Conservation (phyloP, 2,329 filamentous ascomycete genomes). For the Rutstroemia sp. region DNA sequence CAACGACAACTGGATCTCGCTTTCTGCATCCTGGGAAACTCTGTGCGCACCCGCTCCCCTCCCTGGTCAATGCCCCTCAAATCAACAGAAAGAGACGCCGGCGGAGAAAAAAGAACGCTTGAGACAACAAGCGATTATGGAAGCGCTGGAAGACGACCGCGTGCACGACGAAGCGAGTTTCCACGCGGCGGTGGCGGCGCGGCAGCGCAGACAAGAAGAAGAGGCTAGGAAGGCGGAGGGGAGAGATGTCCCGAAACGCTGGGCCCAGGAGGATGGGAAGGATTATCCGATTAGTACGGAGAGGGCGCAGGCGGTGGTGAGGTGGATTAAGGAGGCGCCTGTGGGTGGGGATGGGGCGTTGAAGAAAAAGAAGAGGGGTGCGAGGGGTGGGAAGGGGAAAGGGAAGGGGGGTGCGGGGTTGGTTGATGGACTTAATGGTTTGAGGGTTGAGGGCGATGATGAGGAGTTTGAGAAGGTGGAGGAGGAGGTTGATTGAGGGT, state of each 20-base stretch:
- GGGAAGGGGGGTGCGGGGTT: constrained; percentile 13
- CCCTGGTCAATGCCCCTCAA: constrained; percentile 30
- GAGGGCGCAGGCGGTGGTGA: constrained; percentile 58
- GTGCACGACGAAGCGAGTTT: constrained; percentile 61
- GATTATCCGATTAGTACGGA: constrained; percentile 66
- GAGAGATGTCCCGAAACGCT: constrained; percentile 40
- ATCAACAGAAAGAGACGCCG: constrained; percentile 37
- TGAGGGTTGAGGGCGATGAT: constrained; percentile 12
- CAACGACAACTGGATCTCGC: constrained; percentile 61
- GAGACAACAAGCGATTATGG: constrained; percentile 58
- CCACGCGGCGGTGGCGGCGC: constrained; percentile 52
- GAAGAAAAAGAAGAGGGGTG: constrained; percentile 33
- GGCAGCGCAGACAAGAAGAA: constrained; percentile 52
- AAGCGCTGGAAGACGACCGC: constrained; percentile 59
- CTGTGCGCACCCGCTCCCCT: constrained; percentile 58
- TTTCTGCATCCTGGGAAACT: constrained; percentile 59
- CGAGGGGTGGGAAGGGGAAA: constrained; percentile 15
- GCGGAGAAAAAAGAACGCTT: constrained; percentile 51
- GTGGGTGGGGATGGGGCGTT: constrained; percentile 25
- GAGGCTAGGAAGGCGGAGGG: constrained; percentile 27
- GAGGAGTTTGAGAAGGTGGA: constrained; percentile 8
- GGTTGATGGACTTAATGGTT: constrained; percentile 12
- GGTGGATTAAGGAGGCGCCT: constrained; percentile 61
- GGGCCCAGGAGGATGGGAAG: constrained; percentile 57
- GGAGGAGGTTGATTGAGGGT: constrained; percentile 26